These are phyloP conservation scores for Dioszegia crocea DNA, from an alignment of 768 basidiomycete species.

Conservation along the genomic window DNA sequence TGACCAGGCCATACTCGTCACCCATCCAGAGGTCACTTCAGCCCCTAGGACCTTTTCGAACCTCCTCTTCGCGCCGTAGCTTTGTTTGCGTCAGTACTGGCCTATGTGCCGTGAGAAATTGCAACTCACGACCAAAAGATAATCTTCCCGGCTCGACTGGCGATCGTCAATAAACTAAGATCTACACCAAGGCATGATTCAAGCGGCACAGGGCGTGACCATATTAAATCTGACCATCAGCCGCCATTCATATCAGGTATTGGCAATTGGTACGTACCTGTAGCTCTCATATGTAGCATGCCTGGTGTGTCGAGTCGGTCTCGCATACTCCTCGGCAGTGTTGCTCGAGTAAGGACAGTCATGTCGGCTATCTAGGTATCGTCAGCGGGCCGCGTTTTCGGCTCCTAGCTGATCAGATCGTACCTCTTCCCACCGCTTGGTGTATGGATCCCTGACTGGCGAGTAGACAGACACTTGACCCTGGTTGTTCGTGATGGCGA, in stretches of 20 bases:
- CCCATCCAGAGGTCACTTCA: conserved; percentile 13
- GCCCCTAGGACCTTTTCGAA: conserved; percentile 10
- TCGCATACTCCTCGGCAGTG: not conserved
- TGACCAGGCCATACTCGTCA: conserved; percentile 30
- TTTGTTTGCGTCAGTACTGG: conserved; percentile 13
- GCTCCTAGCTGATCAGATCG: not conserved
- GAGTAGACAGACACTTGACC: conserved; percentile 35
- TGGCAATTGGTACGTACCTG: conserved; percentile 10
- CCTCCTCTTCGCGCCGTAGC: conserved; percentile 13
- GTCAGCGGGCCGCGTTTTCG: not conserved
- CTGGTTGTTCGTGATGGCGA: conserved; percentile 22
- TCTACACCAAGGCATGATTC: conserved; percentile 16
- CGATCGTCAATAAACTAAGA: conserved; percentile 30
- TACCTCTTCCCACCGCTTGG: conserved; percentile 36
- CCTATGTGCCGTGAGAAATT: not conserved
- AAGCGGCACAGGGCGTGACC: conserved; percentile 22
- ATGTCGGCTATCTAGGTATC: conserved; percentile 19
- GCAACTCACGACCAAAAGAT: conserved; percentile 31
- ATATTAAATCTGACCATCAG: conserved; percentile 22
- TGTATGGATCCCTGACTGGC: conserved; percentile 27
- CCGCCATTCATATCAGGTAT: not conserved
- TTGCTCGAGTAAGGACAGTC: conserved; percentile 11
- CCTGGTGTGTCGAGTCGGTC: not conserved
- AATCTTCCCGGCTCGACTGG: conserved; percentile 25
- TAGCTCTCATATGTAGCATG: conserved; percentile 24